Evolutionary conservation across 2,329 filamentous ascomycete genomes (phyloP).

Genomic region (Triangularia setosa): DNA sequence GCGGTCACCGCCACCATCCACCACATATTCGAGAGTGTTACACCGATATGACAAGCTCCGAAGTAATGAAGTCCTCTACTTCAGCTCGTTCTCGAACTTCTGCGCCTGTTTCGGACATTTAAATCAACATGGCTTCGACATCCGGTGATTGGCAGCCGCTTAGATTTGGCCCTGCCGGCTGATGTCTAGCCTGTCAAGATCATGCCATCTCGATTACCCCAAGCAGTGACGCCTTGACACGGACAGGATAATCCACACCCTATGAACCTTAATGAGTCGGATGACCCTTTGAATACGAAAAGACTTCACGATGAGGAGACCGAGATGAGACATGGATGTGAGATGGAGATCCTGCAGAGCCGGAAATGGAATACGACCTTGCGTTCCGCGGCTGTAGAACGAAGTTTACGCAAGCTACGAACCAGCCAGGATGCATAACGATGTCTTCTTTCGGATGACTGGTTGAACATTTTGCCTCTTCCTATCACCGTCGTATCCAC

Average conservation of each 20-base stretch:
- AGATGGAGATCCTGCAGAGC: not conserved
- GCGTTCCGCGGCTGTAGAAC: not conserved
- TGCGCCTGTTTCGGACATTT: not conserved
- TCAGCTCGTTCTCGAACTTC: not conserved
- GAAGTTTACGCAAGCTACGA: not conserved
- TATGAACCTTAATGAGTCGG: not conserved
- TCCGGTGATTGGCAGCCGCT: not conserved
- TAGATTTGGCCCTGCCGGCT: not conserved
- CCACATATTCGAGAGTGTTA: not conserved
- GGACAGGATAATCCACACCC: not conserved
- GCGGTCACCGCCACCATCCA: not conserved
- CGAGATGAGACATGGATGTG: not conserved
- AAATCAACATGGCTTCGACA: not conserved
- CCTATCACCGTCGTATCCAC: not conserved
- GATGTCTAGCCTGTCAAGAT: not conserved
- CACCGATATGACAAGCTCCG: not conserved
- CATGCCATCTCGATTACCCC: not conserved
- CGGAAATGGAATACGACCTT: not conserved
- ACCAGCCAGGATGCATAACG: not conserved
- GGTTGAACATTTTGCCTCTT: not conserved
- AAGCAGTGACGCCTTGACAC: not conserved
- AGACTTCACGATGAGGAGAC: not conserved
- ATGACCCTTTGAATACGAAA: not conserved
- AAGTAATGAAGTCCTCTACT: not conserved
- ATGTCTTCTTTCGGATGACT: not conserved